Base-by-base conservation (phyloP, 2,329 filamentous ascomycete species). In the Cladophialophora chaetospira region DNA sequence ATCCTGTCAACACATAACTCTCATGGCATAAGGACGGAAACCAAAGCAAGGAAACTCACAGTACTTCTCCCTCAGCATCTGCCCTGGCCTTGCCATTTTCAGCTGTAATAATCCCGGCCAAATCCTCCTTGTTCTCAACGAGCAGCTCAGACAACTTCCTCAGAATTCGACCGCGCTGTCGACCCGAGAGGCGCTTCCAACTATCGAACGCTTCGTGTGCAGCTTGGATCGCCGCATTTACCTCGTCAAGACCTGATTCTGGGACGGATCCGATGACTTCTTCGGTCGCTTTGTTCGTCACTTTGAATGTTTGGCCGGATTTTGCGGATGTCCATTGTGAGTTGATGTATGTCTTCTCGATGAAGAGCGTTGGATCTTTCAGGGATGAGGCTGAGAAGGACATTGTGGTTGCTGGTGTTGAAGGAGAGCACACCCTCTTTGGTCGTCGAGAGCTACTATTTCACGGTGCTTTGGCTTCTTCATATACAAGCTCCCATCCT, bases 301-400 rank as follows among this genome's bases (percentile, higher is more conserved):
- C 89, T 71, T 93, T 86, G 72, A 97, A 97, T 40, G 89, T 96
- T 81, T 94, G 86, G 70, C 91, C 91, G 0, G 90, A 95, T 70
- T 85, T 84, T 66, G 92, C 89, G 65, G 82, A 81, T 61, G 94
- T 83, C 91, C 91, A 97, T 79, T 53, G 33, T 5, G 57, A 57
- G 28, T 28, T 42, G 25, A 65, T 64, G 48, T 64, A 63, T 5
- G 52, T 53, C 48, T 62, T 55, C 23, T 62, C 55, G 11, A 55
- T 44, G 43, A 58, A 58, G 17, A 58, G 51, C 26, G 44, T 50
- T 10, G 56, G 56, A 17, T 58, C 56, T 40, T 58, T 53, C 40
- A 57, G 26, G 28, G 42, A 57, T 31, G 54, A 57, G 42, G 53
- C 44, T 10, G 45, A 55, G 45, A 55, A 50, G 26, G 44, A 49